Conservation (phyloP, 2,329 filamentous ascomycete species). For the Xylaria sp. region DNA sequence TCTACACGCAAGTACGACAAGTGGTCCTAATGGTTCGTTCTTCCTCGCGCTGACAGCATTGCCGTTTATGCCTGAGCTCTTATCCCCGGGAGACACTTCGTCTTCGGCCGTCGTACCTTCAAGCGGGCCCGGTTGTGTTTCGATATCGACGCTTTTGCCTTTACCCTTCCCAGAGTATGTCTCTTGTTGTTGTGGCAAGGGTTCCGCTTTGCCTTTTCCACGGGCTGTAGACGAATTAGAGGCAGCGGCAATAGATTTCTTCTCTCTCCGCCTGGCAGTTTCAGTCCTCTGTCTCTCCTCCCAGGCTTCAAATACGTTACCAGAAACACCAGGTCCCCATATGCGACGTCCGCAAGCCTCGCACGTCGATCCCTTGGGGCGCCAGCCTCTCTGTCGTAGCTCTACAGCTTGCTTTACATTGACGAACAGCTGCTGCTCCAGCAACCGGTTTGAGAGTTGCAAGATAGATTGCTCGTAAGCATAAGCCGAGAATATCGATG, state of each 20-base stretch:
- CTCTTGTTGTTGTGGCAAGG: conserved; percentile 29
- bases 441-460: conserved; percentile 79
- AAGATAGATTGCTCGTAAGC: conserved; percentile 93
- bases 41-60: conserved; percentile 40
- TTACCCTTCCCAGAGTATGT: conserved; percentile 50
- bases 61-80: conserved; percentile 48
- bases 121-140: conserved; percentile 12
- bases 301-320: conserved; percentile 82
- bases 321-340: conserved; percentile 87
- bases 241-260: conserved; percentile 45
- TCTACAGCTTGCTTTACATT: conserved; percentile 77
- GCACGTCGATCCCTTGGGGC: conserved; percentile 83
- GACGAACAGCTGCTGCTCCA: conserved; percentile 88
- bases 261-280: conserved; percentile 51
- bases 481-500: conserved; percentile 93
- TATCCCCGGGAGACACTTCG: conserved; percentile 30
- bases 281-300: conserved; percentile 64
- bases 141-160: conserved; percentile 57
- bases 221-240: conserved; percentile 24
- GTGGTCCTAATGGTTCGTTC: conserved; percentile 61
- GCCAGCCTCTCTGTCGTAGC: conserved; percentile 84
- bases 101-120: conserved; percentile 15
- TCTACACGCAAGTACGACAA: conserved; percentile 72
- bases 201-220: conserved; percentile 45
- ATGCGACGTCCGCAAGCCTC: conserved; percentile 82